Base-by-base conservation (phyloP, 225 moss, liverwort and hornwort genomes). In the Asterella californica region DNA sequence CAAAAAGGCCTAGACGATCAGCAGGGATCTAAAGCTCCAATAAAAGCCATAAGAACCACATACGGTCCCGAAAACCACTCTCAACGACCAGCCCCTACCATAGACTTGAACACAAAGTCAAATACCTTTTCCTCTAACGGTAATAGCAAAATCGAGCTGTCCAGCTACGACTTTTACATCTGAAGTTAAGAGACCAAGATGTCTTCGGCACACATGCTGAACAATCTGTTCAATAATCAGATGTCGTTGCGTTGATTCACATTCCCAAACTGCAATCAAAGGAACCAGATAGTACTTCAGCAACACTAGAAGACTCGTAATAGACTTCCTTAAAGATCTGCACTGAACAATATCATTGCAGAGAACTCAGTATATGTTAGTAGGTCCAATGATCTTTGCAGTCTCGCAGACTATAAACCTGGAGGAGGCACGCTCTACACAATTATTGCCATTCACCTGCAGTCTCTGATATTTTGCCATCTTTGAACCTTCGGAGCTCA, bases 401-500 rank as follows among this genome's bases (percentile, higher is more conserved):
- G n/a, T 27, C 3, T 61, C 3, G 27, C n/a, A n/a, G n/a, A n/a
- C n/a, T n/a, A 61, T 10, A 61, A 27, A 10, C n/a, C 7, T 21
- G 19, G 19, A 61, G n/a, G n/a, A n/a, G n/a, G n/a, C n/a, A 30
- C 9, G 30, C 27, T 52, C 18, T 75, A 25, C 34, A 55, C 48
- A 36, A n/a, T 32, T 22, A 49, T 70, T 30, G 32, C 19, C 2
- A 10, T 70, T 42, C 21, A 93, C 95, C 93, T 72, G 97, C 97
- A 76, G 97, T 93, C 87, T 97, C 97, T 30, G 90, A 85, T 74
- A 99, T 95, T 59, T 86, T 93, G 50, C 95, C 99, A 83, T 99
- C 95, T 84, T 93, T 93, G 22, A 95, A 99, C 62, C 95, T 87
- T 76, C 99, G 89, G 77, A 99, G 87, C 83, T 95, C 99, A 63